Evolutionary conservation across 108 stramenopile species (phyloP).

Genomic region (Cyclotella choctawhatcheeana): DNA sequence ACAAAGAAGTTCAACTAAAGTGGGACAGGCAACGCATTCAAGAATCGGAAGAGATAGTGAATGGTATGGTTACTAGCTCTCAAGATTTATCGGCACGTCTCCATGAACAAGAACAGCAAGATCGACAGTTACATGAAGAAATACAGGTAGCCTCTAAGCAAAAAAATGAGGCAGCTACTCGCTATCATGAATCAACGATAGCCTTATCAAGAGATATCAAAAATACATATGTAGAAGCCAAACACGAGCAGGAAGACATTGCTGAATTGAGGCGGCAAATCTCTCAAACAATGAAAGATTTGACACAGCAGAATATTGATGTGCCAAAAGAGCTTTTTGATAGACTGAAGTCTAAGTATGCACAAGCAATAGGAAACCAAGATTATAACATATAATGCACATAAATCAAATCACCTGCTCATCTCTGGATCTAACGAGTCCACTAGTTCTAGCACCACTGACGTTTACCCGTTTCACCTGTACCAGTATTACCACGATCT

Average conservation of each 20-base stretch:
- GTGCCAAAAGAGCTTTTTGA: background rate
- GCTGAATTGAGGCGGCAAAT: conserved; percentile 11
- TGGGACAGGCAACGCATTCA: conserved; percentile 22
- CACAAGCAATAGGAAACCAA: no score
- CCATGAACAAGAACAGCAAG: conserved; percentile 2
- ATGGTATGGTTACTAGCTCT: background rate
- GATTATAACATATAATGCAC: no score
- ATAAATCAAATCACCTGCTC: no score
- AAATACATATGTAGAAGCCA: background rate
- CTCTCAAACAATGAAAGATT: conserved; percentile 3
- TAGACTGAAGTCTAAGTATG: background rate
- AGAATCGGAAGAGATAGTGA: conserved; percentile 8
- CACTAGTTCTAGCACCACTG: conserved; percentile 54
- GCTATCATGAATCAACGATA: conserved; percentile 2
- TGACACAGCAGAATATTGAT: background rate
- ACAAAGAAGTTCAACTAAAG: conserved; percentile 14
- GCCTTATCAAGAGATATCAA: background rate
- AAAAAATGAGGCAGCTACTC: background rate
- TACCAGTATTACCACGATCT: no score
- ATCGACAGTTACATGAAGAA: background rate
- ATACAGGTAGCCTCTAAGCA: background rate
- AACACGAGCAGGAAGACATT: conserved; percentile 11
- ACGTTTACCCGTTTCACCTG: conserved; percentile 23
- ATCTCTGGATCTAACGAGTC: no score
- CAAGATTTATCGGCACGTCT: conserved; percentile 4